Base-by-base conservation (phyloP, 345 rosid species). In the Populus davidiana region DNA sequence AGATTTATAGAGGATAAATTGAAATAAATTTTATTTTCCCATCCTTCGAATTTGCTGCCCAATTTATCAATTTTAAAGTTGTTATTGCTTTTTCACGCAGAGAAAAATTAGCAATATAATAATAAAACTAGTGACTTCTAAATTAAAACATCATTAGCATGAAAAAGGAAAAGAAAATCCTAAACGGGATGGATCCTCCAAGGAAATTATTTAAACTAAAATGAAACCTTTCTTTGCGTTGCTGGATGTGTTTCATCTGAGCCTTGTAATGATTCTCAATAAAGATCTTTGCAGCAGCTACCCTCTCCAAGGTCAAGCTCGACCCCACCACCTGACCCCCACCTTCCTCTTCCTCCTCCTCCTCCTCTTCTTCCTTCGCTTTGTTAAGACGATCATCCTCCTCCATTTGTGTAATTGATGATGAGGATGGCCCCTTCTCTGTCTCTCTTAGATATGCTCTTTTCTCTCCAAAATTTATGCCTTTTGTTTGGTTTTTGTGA, bases 201-300 rank as follows among this genome's bases (percentile, higher is more conserved):
- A 6, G 21, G 38, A 43, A n/a, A 75, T 31, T 6, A 11, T 10
- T 41, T 41, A 41, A 8, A 50, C 29, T 17, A 17, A 16, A 70
- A 23, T n/a, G 14, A 68, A 50, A 92, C 98, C 99, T 90, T 84
- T 90, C 85, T 80, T 83, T 89, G 68, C 99, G 94, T 63, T 93
- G 90, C 75, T 86, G 94, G 77, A 93, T 85, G 50, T 88, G 95
- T 81, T 88, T 95, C 97, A 78, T 93, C 47, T 94, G 99, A 33
- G 83, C 80, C 83, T 88, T 92, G 89, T 95, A 95, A 66, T 91
- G 98, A 49, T 83, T 89, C 88, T 95, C 99, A 33, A 93, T 95
- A 81, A 84, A 95, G 80, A 90, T 90, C 81, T 95, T 93, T 16
- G 98, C 97, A 16, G 95, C 99, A 61, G 93, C 99, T 31, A 90